Evolutionary conservation across 2,329 filamentous ascomycete species (phyloP).

Genomic region (Thielaviopsis populi): DNA sequence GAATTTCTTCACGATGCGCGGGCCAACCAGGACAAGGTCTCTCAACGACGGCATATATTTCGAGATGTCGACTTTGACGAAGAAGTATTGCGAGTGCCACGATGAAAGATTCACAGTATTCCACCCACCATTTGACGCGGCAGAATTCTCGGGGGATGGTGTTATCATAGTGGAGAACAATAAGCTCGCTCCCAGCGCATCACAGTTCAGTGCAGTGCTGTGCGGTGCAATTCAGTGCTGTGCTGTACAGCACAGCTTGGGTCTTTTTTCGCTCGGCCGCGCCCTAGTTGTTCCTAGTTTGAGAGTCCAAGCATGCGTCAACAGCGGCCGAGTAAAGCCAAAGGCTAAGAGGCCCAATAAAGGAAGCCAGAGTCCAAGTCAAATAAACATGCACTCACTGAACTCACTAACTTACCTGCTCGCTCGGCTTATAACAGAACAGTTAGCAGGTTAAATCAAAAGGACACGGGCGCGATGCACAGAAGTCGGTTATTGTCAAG

Average conservation of each 20-base stretch:
- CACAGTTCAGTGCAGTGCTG: not conserved
- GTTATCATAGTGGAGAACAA: not conserved
- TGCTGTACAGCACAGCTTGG: no score
- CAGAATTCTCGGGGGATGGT: not conserved
- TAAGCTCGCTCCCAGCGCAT: not conserved
- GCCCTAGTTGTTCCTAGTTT: not conserved
- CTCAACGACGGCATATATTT: conserved; percentile 48
- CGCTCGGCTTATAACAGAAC: not conserved
- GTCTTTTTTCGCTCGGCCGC: no score
- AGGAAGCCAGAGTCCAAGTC: not conserved
- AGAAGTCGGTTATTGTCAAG: not conserved
- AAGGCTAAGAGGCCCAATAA: not conserved
- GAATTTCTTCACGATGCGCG: conserved; percentile 53
- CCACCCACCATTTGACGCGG: not conserved
- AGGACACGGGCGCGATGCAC: not conserved
- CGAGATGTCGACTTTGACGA: conserved; percentile 37
- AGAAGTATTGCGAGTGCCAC: conserved; percentile 26
- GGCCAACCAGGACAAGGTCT: conserved; percentile 54
- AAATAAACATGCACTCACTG: not conserved
- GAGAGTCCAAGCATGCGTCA: not conserved
- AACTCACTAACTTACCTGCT: not conserved
- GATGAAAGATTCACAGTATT: conserved; percentile 31
- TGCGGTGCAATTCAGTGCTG: no score
- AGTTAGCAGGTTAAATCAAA: not conserved
- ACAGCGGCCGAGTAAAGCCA: not conserved